phyloP scores from a whole-genome alignment of 805 yeast genomes.

The Hanseniaspora valbyensis region DNA sequence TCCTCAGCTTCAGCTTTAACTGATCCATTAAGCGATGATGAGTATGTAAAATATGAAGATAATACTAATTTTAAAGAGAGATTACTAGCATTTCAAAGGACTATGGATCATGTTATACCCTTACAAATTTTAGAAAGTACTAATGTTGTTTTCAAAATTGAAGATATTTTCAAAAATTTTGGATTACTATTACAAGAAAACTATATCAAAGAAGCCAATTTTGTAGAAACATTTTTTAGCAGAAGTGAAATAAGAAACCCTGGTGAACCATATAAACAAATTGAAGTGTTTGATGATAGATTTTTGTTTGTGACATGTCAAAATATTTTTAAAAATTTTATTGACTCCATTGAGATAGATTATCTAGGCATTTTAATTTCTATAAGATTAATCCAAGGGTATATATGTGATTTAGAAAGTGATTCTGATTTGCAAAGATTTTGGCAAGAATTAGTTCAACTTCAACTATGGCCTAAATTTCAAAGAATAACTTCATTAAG shows the following conservation, averaged over 20 bases:
- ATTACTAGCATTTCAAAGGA: neutral
- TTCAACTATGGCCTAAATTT: conserved; percentile 75
- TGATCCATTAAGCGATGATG: neutral
- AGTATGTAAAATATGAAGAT: conserved; percentile 1
- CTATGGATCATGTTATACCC: conserved; percentile 4
- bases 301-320: conserved; percentile 43
- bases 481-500: conserved; percentile 32
- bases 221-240: conserved; percentile 1
- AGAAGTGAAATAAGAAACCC: no score
- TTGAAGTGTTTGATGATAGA: conserved; percentile 32
- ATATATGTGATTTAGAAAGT: conserved; percentile 32
- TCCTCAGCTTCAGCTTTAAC: neutral
- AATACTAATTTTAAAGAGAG: neutral
- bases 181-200: neutral
- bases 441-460: conserved; percentile 49
- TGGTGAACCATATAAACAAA: conserved; percentile 18
- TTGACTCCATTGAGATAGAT: conserved; percentile 41
- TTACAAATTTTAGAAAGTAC: conserved; percentile 10
- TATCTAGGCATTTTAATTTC: conserved; percentile 66
- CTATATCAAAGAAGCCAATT: neutral
- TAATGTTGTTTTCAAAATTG: neutral
- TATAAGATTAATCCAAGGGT: conserved; percentile 57
- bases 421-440: conserved; percentile 33
- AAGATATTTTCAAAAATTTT: conserved; percentile 12
- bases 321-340: conserved; percentile 35